phyloP scores from a whole-genome alignment of 768 basidiomycete genomes.

The Pisolithus orientalis region DNA sequence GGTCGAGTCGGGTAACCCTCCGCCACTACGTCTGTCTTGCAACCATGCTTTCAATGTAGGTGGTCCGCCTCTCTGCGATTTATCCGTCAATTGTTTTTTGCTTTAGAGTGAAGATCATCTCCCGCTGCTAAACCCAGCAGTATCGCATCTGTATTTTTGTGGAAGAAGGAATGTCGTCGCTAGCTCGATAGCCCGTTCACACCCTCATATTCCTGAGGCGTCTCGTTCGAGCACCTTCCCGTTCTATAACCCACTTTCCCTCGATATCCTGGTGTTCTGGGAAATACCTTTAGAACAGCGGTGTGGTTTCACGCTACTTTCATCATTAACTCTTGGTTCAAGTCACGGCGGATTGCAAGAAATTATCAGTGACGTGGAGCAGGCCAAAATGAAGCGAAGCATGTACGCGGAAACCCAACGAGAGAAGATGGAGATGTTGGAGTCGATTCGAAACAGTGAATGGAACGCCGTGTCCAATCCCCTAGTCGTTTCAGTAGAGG shows the following conservation, averaged over 20 bases:
- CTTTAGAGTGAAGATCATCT: slow-evolving; percentile 9
- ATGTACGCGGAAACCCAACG: slow-evolving; percentile 90
- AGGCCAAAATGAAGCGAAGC: slow-evolving; percentile 63
- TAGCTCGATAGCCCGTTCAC: slow-evolving; percentile 30
- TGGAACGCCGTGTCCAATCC: slow-evolving; percentile 83
- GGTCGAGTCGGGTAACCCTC: slow-evolving; percentile 39
- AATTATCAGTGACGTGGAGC: slow-evolving; percentile 53
- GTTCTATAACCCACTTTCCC: slow-evolving; percentile 62
- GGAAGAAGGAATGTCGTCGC: slow-evolving; percentile 40
- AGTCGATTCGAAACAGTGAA: slow-evolving; percentile 60
- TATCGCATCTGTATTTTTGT: slow-evolving; percentile 42
- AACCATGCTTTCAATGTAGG: slow-evolving; percentile 43
- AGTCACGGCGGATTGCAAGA: slow-evolving; percentile 58
- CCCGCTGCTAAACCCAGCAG: slow-evolving; percentile 15
- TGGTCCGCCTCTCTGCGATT: neutral
- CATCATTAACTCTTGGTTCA: slow-evolving; percentile 61
- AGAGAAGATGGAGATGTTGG: slow-evolving; percentile 60
- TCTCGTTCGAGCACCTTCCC: slow-evolving; percentile 66
- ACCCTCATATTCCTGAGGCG: slow-evolving; percentile 52
- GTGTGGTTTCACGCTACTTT: slow-evolving; percentile 53
- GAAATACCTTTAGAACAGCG: slow-evolving; percentile 54
- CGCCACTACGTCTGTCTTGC: slow-evolving; percentile 48
- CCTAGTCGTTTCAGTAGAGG: slow-evolving; percentile 44
- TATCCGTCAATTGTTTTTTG: neutral
- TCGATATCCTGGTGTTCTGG: slow-evolving; percentile 79